Percentiles rank a stretch among this genome's conserved stretches.
These are phyloP conservation scores for Trichoderma atrobrunneum DNA, from an alignment of 2,329 filamentous ascomycete genomes.

Conservation along the genomic window DNA sequence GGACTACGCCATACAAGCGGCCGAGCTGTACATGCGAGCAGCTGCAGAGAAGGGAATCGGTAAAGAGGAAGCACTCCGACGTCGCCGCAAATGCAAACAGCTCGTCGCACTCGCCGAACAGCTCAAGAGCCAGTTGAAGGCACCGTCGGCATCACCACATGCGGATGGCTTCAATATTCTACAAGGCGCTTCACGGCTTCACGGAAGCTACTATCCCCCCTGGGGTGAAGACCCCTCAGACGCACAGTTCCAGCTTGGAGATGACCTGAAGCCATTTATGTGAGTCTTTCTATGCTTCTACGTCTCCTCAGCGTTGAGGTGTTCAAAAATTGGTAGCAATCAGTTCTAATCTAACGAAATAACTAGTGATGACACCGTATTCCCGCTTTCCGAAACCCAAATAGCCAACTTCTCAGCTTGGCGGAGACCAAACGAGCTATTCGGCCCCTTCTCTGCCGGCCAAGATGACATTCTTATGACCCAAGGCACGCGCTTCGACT, in stretches of 20 bases:
- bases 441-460: slow-evolving; percentile 30
- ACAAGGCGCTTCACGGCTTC: slow-evolving; percentile 72
- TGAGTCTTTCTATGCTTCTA: slow-evolving; percentile 39
- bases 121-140: slow-evolving; percentile 56
- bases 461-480: slow-evolving; percentile 49
- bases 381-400: slow-evolving; percentile 74
- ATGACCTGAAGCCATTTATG: slow-evolving; percentile 59
- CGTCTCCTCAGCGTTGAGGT: not conserved
- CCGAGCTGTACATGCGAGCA: slow-evolving; percentile 73
- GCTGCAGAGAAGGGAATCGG: slow-evolving; percentile 62
- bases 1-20: slow-evolving; percentile 70
- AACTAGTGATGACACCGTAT: slow-evolving; percentile 63
- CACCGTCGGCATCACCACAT: not conserved
- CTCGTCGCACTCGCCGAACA: slow-evolving; percentile 70
- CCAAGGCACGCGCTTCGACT: slow-evolving; percentile 62
- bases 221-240: slow-evolving; percentile 67
- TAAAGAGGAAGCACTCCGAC: slow-evolving; percentile 60
- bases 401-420: slow-evolving; percentile 75
- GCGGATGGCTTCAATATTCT: slow-evolving; percentile 50
- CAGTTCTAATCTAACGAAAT: not conserved
- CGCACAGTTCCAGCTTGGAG: slow-evolving; percentile 57
- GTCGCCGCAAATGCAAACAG: slow-evolving; percentile 66
- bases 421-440: slow-evolving; percentile 71
- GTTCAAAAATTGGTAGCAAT: not conserved
- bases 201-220: slow-evolving; percentile 79